Evolutionary conservation across 805 yeast species (phyloP).

Genomic region (Kodamaea kaohsiungensis): DNA sequence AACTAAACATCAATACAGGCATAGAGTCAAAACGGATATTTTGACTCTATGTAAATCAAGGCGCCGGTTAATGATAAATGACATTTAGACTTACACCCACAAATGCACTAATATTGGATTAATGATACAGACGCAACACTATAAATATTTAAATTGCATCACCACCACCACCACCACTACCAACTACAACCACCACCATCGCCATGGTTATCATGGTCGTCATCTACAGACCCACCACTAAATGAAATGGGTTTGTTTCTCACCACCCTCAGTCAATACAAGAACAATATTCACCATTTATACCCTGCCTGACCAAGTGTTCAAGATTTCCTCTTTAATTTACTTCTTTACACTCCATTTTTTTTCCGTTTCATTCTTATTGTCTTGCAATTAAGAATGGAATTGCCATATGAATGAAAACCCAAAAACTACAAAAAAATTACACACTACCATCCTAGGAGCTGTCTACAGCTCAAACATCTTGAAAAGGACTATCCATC

Average conservation of each 20-base stretch:
- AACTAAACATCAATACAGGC: not conserved
- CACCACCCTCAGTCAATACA: not conserved
- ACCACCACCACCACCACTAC: slow-evolving; percentile 3
- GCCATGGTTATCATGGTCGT: not conserved
- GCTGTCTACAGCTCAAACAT: not conserved
- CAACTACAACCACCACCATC: slow-evolving; percentile 1
- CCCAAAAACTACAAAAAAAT: slow-evolving; percentile 1
- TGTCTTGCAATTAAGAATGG: slow-evolving; percentile 9
- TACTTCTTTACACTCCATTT: slow-evolving; percentile 1
- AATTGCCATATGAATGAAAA: slow-evolving; percentile 1
- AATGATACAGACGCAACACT: slow-evolving; percentile 7
- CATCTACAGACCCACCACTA: not conserved
- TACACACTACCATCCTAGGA: not conserved
- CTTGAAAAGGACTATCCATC: not conserved
- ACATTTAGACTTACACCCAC: not conserved
- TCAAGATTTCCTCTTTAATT: slow-evolving; percentile 1
- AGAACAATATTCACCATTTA: slow-evolving; percentile 2
- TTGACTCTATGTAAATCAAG: not conserved
- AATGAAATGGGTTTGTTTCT: not conserved
- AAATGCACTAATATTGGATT: slow-evolving; percentile 4
- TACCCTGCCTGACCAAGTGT: slow-evolving; percentile 6
- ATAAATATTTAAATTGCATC: slow-evolving; percentile 3
- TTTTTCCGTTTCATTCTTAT: slow-evolving; percentile 8
- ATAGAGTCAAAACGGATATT: not conserved
- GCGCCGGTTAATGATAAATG: slow-evolving; percentile 6